Base-by-base conservation (phyloP, 78 protist species). In the Emiliania huxleyi region DNA sequence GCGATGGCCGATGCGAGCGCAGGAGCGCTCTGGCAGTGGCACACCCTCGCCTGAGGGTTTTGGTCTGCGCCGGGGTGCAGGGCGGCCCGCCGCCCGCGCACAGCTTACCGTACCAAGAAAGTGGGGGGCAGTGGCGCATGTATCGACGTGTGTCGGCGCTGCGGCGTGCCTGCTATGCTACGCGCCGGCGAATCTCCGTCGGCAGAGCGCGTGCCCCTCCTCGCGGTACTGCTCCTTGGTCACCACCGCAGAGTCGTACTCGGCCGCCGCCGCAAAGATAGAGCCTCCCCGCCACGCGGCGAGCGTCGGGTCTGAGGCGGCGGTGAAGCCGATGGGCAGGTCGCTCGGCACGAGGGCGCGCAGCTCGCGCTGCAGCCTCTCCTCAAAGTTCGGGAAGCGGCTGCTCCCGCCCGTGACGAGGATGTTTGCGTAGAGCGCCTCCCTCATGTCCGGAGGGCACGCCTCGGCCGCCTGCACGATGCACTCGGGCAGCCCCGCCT, bases 401-500 rank as follows among this genome's bases (percentile, higher is more conserved):
- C 79, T 3, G 40, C 5, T 25, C 37, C 91, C 91, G 29, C 91
- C 91, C 3, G 43, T 25, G 52, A 52, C 8, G 33, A 87, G 19
- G 11, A 87, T 25, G 48, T 87, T 87, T 4, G 33, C 0, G 77
- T 87, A 87, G 40, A 87, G 77, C 71, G 77, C 45, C 38, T 38
- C 77, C 25, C 46, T 75, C 79, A 87, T 2, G 49, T 45, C 49
- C 0, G 56, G 79, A 1, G 35, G 43, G 92, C 95, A 91, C 71
- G 91, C 75, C 40, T 88, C 87, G 19, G 93, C 94, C 23, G 96
- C 71, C 91, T 96, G 97, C 49, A 96, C 94, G 25, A 96, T 85
- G 35, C 95, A 42, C 43, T 96, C 97, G 4, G 97, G 93, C 4
- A 96, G 11, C n/a, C 97, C 97, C 46, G 96, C 97, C 79, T 96